phyloP scores from a whole-genome alignment of 2,329 filamentous ascomycete species.

The Lasiodiplodia sp. region DNA sequence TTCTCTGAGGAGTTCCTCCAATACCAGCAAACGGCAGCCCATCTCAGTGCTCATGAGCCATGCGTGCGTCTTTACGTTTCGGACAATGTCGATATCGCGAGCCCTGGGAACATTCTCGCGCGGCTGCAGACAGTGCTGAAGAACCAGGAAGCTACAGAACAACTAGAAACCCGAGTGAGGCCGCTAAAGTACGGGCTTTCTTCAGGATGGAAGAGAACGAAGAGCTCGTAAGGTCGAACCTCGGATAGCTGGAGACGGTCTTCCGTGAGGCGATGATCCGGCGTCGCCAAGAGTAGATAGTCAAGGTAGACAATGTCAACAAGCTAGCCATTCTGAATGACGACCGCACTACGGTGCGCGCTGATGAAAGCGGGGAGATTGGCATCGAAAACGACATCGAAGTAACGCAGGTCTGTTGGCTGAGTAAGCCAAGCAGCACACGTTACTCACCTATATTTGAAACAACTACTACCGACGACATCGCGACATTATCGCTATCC shows the following conservation, averaged over 20 bases:
- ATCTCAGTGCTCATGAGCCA: background rate
- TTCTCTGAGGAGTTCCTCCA: background rate
- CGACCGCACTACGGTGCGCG: no score
- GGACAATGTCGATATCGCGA: no score
- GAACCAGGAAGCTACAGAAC: background rate
- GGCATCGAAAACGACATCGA: background rate
- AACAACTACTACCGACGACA: background rate
- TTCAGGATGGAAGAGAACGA: background rate
- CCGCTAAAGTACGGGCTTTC: background rate
- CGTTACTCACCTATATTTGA: background rate
- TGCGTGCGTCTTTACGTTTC: no score
- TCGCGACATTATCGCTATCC: background rate
- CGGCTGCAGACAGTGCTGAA: background rate
- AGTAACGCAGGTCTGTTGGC: background rate
- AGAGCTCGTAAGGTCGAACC: slow-evolving; percentile 11
- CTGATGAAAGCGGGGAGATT: no score
- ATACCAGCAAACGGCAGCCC: background rate
- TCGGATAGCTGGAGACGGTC: background rate
- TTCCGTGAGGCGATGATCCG: background rate
- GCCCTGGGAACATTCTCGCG: no score
- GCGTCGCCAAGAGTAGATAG: background rate
- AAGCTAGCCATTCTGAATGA: background rate
- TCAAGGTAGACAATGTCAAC: slow-evolving; percentile 6
- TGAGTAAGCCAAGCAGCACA: background rate
- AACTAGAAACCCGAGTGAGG: background rate